A percentile compares a stretch with the other conserved stretches of the same genome.
phyloP scores from a whole-genome alignment of 1,139 yeast species.

The Hemisphaericaspora subhashii region DNA sequence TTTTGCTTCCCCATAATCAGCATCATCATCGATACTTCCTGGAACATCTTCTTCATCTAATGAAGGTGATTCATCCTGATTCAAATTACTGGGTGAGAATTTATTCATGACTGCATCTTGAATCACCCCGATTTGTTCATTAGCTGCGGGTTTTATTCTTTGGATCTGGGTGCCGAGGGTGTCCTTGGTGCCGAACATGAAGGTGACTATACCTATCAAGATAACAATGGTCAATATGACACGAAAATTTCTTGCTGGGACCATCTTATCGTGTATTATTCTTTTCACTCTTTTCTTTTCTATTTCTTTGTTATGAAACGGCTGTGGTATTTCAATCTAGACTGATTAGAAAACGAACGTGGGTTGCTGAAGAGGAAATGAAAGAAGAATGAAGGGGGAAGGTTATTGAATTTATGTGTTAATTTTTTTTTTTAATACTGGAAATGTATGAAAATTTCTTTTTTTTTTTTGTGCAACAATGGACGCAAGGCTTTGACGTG shows the following conservation, averaged over 20 bases:
- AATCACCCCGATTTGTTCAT: background rate
- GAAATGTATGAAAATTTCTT: too few species aligned
- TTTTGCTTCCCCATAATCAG: background rate
- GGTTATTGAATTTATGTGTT: too few species aligned
- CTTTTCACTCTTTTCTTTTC: background rate
- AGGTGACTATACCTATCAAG: slow-evolving; percentile 3
- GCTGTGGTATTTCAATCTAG: too few species aligned
- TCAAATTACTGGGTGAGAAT: background rate
- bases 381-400: too few species aligned
- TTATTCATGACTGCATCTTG: background rate
- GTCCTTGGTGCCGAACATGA: slow-evolving; percentile 2
- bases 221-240: background rate
- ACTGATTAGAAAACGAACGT: too few species aligned
- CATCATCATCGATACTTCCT: too few species aligned
- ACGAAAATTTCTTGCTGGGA: slow-evolving; percentile 4
- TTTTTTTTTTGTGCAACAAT: too few species aligned
- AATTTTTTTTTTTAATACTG: too few species aligned
- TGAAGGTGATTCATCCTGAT: background rate
- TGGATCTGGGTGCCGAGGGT: slow-evolving; percentile 4
- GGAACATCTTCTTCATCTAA: slow-evolving; percentile 1
- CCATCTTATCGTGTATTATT: background rate
- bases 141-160: slow-evolving; percentile 5
- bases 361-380: background rate
- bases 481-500: too few species aligned
- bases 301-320: background rate